These are phyloP conservation scores for Penicillium salamii DNA, from an alignment of 495 filamentous ascomycete genomes.

Conservation along the genomic window DNA sequence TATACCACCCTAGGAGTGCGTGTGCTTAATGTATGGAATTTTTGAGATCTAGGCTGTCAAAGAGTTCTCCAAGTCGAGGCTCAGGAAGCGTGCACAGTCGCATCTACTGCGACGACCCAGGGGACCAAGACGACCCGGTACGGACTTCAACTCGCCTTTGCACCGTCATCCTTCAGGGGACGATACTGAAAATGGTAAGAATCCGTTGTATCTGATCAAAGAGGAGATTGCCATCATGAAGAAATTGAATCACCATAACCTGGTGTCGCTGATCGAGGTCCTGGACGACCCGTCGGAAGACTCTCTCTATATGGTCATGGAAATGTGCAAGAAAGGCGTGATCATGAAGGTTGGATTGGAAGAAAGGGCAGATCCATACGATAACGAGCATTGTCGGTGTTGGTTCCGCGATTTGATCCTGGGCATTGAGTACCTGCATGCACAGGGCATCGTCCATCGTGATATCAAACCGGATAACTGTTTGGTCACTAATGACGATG, in stretches of 20 bases:
- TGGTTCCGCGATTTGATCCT: slow-evolving; percentile 97
- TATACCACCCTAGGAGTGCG: too few species aligned
- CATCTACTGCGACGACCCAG: slow-evolving; percentile 76
- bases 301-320: slow-evolving; percentile 95
- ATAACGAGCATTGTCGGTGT: slow-evolving; percentile 75
- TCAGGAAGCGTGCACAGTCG: slow-evolving; percentile 91
- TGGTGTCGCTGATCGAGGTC: slow-evolving; percentile 91
- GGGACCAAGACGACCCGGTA: slow-evolving; percentile 48
- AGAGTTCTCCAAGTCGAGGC: slow-evolving; percentile 90
- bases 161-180: slow-evolving; percentile 49
- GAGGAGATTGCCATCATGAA: slow-evolving; percentile 99
- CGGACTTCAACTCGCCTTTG: slow-evolving; percentile 63
- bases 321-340: slow-evolving; percentile 98
- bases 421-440: slow-evolving; percentile 94
- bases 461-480: slow-evolving; percentile 99
- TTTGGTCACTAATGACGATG: slow-evolving; percentile 82
- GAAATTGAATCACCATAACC: slow-evolving; percentile 89
- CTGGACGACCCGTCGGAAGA: slow-evolving; percentile 94
- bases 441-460: slow-evolving; percentile 91
- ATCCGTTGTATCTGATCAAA: slow-evolving; percentile 83
- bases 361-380: slow-evolving; percentile 78
- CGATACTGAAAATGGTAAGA: slow-evolving; percentile 59
- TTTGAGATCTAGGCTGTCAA: slow-evolving; percentile 71
- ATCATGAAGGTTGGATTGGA: slow-evolving; percentile 95
- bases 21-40: not conserved